These are phyloP conservation scores for Cercospora brassicicola DNA, from an alignment of 2,329 filamentous ascomycete species.

Conservation along the genomic window DNA sequence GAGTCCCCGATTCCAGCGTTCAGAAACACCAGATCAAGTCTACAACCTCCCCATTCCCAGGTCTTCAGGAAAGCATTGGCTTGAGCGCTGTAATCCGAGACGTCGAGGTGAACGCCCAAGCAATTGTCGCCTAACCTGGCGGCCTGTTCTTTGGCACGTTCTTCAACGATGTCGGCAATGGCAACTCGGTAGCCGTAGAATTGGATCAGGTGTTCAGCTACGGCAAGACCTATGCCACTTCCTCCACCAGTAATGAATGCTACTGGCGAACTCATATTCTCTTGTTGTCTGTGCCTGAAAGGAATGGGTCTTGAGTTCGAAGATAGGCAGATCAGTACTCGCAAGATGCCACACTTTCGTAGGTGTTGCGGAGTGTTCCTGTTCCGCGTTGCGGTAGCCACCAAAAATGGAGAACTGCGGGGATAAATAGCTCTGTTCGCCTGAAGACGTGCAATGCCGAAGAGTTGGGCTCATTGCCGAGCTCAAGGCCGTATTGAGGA, in stretches of 20 bases:
- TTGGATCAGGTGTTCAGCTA: constrained; percentile 29
- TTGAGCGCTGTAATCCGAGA: constrained; percentile 44
- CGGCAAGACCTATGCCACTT: constrained; percentile 29
- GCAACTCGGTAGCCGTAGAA: constrained; percentile 26
- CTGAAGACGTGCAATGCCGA: not conserved
- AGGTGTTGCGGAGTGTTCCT: not conserved
- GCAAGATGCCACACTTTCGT: not conserved
- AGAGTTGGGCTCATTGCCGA: not conserved
- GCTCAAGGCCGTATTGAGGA: not conserved
- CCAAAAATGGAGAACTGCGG: not conserved
- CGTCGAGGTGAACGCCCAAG: constrained; percentile 36
- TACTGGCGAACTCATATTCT: constrained; percentile 21
- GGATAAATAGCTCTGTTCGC: not conserved
- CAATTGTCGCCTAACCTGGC: constrained; percentile 24
- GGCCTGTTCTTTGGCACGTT: constrained; percentile 21
- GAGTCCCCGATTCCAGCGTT: constrained; percentile 48
- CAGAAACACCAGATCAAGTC: constrained; percentile 46
- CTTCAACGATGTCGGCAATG: constrained; percentile 24
- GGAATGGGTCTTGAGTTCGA: not conserved
- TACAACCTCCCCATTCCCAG: constrained; percentile 44
- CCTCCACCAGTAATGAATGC: constrained; percentile 29
- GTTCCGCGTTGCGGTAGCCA: not conserved
- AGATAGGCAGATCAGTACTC: no score
- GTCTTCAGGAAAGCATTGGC: constrained; percentile 43
- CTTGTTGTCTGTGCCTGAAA: not conserved